A percentile compares a stretch with the other conserved stretches of the same genome.
Conservation (phyloP, 2,329 filamentous ascomycete genomes). For the Botrytis pseudocinerea region DNA sequence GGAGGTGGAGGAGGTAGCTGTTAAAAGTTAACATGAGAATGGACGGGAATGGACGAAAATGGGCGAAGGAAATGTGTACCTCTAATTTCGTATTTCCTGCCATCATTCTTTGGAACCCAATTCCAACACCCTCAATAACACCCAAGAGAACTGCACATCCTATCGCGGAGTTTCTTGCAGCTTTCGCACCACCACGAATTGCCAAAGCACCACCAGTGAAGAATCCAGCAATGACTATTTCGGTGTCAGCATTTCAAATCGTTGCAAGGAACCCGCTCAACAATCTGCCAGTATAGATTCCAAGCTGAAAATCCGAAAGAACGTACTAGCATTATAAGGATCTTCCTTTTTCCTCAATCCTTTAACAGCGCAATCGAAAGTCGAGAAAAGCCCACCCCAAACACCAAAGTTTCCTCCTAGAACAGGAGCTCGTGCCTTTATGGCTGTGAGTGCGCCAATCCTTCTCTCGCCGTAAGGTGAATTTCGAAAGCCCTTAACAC, state of each 20-base stretch:
- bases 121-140: constrained; percentile 96
- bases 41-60: not conserved
- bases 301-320: not conserved
- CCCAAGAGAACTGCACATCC: constrained; percentile 92
- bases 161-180: constrained; percentile 92
- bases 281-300: not conserved
- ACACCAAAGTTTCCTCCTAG: constrained; percentile 97
- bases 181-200: constrained; percentile 86
- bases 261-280: not conserved
- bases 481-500: constrained; percentile 91
- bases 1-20: constrained; percentile 39
- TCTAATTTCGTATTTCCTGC: constrained; percentile 85
- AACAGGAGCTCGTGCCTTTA: constrained; percentile 95
- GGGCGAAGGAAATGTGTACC: constrained; percentile 45
- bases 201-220: constrained; percentile 92
- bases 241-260: constrained; percentile 25
- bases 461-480: constrained; percentile 89
- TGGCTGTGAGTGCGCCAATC: constrained; percentile 93
- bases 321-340: constrained; percentile 83
- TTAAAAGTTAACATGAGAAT: constrained; percentile 22
- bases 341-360: constrained; percentile 95
- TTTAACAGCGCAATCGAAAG: constrained; percentile 96
- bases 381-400: constrained; percentile 94
- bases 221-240: constrained; percentile 81
- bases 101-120: constrained; percentile 93